Base-by-base conservation (phyloP, 176 grass and related monocot species). In the Phyllostachys edulis region DNA sequence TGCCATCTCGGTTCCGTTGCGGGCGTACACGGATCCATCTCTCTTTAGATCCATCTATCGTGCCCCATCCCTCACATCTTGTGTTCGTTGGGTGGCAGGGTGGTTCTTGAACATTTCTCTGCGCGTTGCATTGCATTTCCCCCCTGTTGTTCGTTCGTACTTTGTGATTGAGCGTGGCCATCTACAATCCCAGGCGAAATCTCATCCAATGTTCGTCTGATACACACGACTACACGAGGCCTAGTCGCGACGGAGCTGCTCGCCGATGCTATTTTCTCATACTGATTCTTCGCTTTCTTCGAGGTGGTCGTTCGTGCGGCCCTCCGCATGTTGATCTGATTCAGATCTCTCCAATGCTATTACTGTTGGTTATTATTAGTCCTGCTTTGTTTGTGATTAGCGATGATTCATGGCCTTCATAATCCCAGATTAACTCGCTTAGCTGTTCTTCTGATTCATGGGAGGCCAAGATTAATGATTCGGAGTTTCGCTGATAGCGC, bases 391-490 rank as follows among this genome's bases (percentile, higher is more conserved):
- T 34, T 20, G 32, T 38, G 24, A 24, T 60, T 26, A 10, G 3
- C n/a, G n/a, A 27, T 7, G 42, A 0, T 67, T 0, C 7, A 40
- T 77, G 89, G 85, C 91, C 91, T 93, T 79, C 88, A 86, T 90
- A 93, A 93, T 93, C 91, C 85, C 85, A 80, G 85, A 86, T 86
- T 81, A 47, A 90, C 85, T 88, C 3, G 44, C 69, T 88, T 81
- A 82, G 86, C 74, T 90, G 88, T 88, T 93, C 40, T 85, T 90
- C 85, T 82, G 91, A 90, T 93, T 93, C 88, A 90, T 93, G 82
- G 91, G 82, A 93, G 85, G 85, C 91, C 85, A 15, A 90, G 10
- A 93, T 37, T 6, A 47, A 90, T 80, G 78, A 9, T 56, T 83
- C 88, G 91, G 36, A 88, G 88, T 86, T 90, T 93, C 85, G 88